phyloP scores from a whole-genome alignment of 345 rosid genomes.

The Ricinus communis region DNA sequence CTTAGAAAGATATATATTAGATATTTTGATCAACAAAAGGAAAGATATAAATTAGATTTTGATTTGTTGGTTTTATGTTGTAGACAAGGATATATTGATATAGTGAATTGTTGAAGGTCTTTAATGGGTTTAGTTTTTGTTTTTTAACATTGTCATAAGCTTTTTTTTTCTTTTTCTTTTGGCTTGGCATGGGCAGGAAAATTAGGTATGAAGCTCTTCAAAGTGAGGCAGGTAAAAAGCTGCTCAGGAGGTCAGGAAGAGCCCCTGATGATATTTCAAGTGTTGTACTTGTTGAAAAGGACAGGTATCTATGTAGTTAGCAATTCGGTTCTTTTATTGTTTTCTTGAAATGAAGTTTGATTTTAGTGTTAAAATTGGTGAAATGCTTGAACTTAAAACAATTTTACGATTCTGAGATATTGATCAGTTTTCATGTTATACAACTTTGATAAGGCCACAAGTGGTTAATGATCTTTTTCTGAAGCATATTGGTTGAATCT shows the following conservation, averaged over 20 bases:
- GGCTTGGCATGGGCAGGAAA: constrained; percentile 38
- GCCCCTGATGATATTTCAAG: constrained; percentile 96
- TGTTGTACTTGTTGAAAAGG: constrained; percentile 76
- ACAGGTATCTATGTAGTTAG: constrained; percentile 41
- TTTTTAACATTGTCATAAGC: not conserved
- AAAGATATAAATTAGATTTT: not conserved
- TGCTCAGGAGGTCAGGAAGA: constrained; percentile 81
- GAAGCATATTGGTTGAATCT: not conserved
- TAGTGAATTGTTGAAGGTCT: not conserved
- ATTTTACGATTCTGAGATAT: not conserved
- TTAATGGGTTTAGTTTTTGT: not conserved
- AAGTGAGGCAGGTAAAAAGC: constrained; percentile 76
- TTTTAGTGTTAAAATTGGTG: not conserved
- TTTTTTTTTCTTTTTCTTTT: not conserved
- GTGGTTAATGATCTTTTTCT: not conserved
- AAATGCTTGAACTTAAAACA: not conserved
- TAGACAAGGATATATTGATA: not conserved
- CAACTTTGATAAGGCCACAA: not conserved
- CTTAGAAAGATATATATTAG: not conserved
- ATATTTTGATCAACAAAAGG: no score
- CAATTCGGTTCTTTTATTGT: not conserved
- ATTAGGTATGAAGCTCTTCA: constrained; percentile 89
- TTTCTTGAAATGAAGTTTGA: not conserved
- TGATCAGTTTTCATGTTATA: not conserved
- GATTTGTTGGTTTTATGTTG: not conserved